phyloP scores from a whole-genome alignment of 1,139 yeast genomes.

The Yamadazyma diddensiae region DNA sequence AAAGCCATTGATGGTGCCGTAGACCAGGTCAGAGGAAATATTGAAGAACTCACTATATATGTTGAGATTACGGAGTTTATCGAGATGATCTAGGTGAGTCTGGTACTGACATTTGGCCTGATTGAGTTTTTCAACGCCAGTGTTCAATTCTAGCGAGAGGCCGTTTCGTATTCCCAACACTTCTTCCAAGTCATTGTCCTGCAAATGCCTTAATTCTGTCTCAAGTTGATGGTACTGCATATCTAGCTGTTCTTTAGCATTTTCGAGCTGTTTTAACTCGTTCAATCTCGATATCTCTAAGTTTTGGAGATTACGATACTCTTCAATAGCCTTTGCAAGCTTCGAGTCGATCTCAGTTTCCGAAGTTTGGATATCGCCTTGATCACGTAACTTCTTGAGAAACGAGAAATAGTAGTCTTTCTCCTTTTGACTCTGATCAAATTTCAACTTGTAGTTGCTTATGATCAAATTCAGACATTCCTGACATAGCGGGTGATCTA shows the following conservation, averaged over 20 bases:
- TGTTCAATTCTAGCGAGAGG: conserved; percentile 47
- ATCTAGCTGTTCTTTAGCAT: conserved; percentile 36
- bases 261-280: conserved; percentile 47
- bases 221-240: conserved; percentile 36
- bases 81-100: conserved; percentile 60
- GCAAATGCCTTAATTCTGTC: conserved; percentile 36
- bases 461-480: conserved; percentile 76
- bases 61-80: conserved; percentile 67
- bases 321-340: conserved; percentile 38
- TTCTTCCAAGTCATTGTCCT: conserved; percentile 39
- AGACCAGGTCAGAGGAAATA: conserved; percentile 77
- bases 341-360: conserved; percentile 29
- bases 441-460: conserved; percentile 65
- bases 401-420: conserved; percentile 77
- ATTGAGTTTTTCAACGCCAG: conserved; percentile 51
- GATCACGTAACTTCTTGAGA: conserved; percentile 63
- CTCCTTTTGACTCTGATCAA: conserved; percentile 73
- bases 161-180: conserved; percentile 49
- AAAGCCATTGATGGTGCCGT: conserved; percentile 85
- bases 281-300: conserved; percentile 35
- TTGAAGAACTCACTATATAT: conserved; percentile 80
- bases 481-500: conserved; percentile 85
- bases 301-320: conserved; percentile 32
- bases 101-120: conserved; percentile 63
- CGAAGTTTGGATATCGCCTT: conserved; percentile 21